Evolutionary conservation across 1,139 yeast genomes (phyloP), one percentile per base, ranked within the genome.

Genomic region (Yamadazyma atmosphaerica): DNA sequence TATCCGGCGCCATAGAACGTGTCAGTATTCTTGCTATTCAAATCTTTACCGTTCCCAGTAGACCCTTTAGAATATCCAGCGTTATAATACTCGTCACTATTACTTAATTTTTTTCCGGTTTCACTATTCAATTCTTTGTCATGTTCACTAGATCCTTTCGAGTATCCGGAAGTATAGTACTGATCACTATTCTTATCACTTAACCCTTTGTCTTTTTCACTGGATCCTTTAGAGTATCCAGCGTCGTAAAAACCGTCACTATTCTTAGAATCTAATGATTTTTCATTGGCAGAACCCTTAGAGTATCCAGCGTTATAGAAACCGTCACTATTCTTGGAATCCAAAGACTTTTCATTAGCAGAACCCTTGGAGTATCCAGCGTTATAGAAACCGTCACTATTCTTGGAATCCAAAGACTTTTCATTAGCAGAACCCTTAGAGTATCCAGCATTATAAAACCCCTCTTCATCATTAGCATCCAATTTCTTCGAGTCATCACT

Each of bases 381-480:
- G 4, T 28, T 34, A 34, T 52, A 51, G 22, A 24, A 35, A 10
- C 34, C 40, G 13, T 39, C 33, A 3, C 12, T 5, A 11, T 39
- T 42, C 13, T 28, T 33, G 16, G 13, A 28, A 19, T 24, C 18
- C 15, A 37, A 30, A 13, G 17, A 19, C 12, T 49, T 23, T 21
- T 18, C 33, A 13, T 29, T 31, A 19, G 36, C 23, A 12, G n/a
- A 4, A n/a, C n/a, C 26, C 26, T 11, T 11, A 12, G 26, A 21
- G n/a, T 39, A 38, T 19, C 52, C 54, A 3, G 47, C 50, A 4
- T 28, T 34, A 34, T 52, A 51, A 23, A 24, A 35, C 12, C 34
- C 40, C 14, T 39, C 33, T 2, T 13, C 4, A 11, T 39, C 44
- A 13, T 28, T 33, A 19, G 13, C 30, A 19, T 24, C 18, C 15